Percentiles rank a stretch among this genome's conserved stretches.
Evolutionary conservation across 2,329 filamentous ascomycete genomes (phyloP).

Genomic region (Blumeria graminis): DNA sequence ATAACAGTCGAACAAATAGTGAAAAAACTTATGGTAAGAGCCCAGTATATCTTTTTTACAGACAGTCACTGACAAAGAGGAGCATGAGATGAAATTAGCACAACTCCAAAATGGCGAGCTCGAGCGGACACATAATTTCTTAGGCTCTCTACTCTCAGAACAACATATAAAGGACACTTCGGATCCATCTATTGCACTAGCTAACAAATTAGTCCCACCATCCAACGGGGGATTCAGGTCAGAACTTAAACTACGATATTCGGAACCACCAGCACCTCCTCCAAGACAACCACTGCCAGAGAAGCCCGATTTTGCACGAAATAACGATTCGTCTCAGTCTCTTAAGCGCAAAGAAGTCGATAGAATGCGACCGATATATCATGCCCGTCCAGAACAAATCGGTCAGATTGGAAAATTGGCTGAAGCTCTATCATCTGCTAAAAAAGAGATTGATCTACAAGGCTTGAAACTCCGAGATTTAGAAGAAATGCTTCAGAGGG

Average conservation of each 20-base stretch:
- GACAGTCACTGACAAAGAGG: constrained; percentile 1
- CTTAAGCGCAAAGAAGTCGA: constrained; percentile 58
- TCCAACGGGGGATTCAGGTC: constrained; percentile 27
- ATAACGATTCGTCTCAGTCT: constrained; percentile 27
- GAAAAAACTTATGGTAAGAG: constrained; percentile 30
- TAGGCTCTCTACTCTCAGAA: constrained; percentile 51
- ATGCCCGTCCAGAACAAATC: constrained; percentile 25
- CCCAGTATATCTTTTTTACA: constrained; percentile 9
- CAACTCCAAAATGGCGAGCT: constrained; percentile 74
- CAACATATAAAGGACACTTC: constrained; percentile 38
- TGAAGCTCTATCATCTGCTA: constrained; percentile 61
- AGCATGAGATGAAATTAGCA: constrained; percentile 81
- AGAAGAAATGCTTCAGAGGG: constrained; percentile 53
- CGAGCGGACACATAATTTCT: constrained; percentile 55
- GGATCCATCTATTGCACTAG: constrained; percentile 24
- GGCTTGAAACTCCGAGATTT: constrained; percentile 55
- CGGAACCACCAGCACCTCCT: constrained; percentile 77
- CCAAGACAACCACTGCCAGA: constrained; percentile 84
- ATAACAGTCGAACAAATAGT: constrained; percentile 89
- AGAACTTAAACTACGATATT: constrained; percentile 66
- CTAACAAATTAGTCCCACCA: constrained; percentile 23
- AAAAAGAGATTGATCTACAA: constrained; percentile 71
- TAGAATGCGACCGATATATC: constrained; percentile 34
- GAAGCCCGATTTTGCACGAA: constrained; percentile 50
- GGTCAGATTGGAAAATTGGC: constrained; percentile 67